Evolutionary conservation across 2,329 filamentous ascomycete species (phyloP).

Genomic region (Trematosphaeria pertusa): DNA sequence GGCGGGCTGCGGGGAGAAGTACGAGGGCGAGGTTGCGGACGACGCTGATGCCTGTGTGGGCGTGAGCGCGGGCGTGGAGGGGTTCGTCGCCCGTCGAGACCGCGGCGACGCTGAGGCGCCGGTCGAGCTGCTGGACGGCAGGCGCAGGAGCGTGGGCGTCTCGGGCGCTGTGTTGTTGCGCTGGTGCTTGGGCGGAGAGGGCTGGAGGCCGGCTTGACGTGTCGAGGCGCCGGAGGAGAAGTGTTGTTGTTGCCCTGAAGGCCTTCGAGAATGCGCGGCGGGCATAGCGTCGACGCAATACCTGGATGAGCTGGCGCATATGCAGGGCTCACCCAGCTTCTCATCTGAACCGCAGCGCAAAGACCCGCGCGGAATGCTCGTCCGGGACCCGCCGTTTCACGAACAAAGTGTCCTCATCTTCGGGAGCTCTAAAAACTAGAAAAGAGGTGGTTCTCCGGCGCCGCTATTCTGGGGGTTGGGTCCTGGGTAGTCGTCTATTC

Average conservation of each 20-base stretch:
- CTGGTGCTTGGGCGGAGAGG: constrained; percentile 31
- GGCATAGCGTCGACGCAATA: constrained; percentile 13
- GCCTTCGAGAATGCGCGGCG: constrained; percentile 14
- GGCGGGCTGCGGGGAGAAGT: constrained; percentile 41
- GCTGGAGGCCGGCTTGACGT: constrained; percentile 13
- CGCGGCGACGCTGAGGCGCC: constrained; percentile 29
- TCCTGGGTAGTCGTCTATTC: constrained; percentile 6
- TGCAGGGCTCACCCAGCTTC: constrained; percentile 15
- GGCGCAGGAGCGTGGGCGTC: constrained; percentile 36
- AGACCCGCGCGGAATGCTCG: background rate
- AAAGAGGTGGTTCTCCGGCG: constrained; percentile 11
- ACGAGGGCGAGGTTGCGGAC: constrained; percentile 32
- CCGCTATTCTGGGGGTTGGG: constrained; percentile 9
- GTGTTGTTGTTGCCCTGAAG: constrained; percentile 13
- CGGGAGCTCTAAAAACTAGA: no score
- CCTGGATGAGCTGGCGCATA: constrained; percentile 7
- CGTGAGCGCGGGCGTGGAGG: constrained; percentile 34
- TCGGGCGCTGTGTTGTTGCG: constrained; percentile 34
- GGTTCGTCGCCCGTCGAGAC: constrained; percentile 32
- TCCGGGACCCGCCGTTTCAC: constrained; percentile 8
- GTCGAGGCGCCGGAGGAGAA: constrained; percentile 8
- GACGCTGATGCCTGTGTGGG: constrained; percentile 27
- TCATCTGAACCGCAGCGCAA: constrained; percentile 5
- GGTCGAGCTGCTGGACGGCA: constrained; percentile 35
- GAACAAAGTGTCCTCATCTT: background rate